A percentile compares a stretch with the other conserved stretches of the same genome.
Conservation (phyloP, 352 stramenopile species). For the Pythium aristosporum region DNA sequence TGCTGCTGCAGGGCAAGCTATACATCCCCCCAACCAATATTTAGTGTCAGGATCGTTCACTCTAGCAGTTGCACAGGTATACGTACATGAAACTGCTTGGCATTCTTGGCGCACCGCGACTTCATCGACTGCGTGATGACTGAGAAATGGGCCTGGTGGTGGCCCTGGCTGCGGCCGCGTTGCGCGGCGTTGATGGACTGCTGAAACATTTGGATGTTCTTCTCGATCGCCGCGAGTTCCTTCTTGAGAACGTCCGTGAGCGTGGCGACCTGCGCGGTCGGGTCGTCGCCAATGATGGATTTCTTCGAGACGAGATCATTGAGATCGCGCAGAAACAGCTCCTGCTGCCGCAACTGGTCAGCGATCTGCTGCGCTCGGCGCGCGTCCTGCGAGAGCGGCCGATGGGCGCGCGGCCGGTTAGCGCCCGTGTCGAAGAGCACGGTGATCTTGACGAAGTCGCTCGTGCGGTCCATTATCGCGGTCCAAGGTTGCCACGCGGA, state of each 20-base stretch:
- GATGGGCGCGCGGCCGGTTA: constrained; percentile 44
- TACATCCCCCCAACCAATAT: neutral
- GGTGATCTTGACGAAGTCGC: constrained; percentile 83
- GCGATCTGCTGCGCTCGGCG: constrained; percentile 76
- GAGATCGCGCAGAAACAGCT: constrained; percentile 76
- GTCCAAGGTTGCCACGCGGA: constrained; percentile 16
- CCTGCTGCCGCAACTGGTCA: constrained; percentile 78
- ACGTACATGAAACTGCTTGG: constrained; percentile 76
- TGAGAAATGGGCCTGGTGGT: constrained; percentile 80
- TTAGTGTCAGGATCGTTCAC: neutral
- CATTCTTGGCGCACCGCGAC: constrained; percentile 75
- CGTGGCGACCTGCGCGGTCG: constrained; percentile 69
- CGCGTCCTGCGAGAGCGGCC: constrained; percentile 69
- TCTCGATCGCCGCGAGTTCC: constrained; percentile 58
- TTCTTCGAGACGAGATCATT: constrained; percentile 73
- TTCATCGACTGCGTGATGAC: constrained; percentile 82
- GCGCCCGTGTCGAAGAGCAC: constrained; percentile 79
- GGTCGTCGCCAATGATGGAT: constrained; percentile 76
- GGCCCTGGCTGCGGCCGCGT: constrained; percentile 50
- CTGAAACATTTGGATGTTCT: constrained; percentile 70
- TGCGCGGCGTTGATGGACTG: constrained; percentile 48
- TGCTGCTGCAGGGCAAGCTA: constrained; percentile 45
- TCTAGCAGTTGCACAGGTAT: neutral
- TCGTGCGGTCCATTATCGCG: constrained; percentile 61
- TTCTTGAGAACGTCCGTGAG: constrained; percentile 82